Evolutionary conservation across 176 grass and related monocot species (phyloP).

Genomic region (Oryza nivara): DNA sequence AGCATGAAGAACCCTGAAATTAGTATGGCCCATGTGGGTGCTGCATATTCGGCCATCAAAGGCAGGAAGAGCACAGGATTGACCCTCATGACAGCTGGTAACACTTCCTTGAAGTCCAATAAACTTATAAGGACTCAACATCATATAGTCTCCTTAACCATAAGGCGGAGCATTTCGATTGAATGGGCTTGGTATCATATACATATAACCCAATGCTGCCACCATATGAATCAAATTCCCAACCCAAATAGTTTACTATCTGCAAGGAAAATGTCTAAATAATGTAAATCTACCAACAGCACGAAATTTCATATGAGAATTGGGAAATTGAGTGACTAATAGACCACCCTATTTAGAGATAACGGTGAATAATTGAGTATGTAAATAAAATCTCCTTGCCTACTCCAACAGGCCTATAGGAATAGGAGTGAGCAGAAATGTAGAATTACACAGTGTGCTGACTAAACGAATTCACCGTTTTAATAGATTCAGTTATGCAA

Average conservation of each 20-base stretch:
- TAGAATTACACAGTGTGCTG: neutral
- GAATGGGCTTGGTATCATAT: neutral
- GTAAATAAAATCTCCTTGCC: neutral
- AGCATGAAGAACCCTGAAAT: constrained; percentile 66
- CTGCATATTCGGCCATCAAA: constrained; percentile 42
- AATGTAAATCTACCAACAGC: neutral
- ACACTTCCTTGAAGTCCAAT: constrained; percentile 14
- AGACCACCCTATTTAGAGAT: neutral
- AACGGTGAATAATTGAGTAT: neutral
- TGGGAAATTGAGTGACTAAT: neutral
- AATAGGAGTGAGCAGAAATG: neutral
- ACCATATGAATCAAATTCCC: neutral
- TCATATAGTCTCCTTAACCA: constrained; percentile 23
- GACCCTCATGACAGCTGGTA: constrained; percentile 46
- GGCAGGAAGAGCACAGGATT: constrained; percentile 45
- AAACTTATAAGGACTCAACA: constrained; percentile 40
- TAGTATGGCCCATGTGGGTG: constrained; percentile 64
- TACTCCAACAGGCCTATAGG: neutral
- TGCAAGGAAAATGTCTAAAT: constrained; percentile 5
- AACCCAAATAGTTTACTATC: constrained; percentile 21
- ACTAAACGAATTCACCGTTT: neutral
- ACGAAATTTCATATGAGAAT: constrained; percentile 11
- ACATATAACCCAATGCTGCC: neutral
- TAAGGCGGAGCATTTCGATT: constrained; percentile 21
- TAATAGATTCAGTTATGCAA: neutral